Evolutionary conservation across 495 filamentous ascomycete species (phyloP), one percentile per base, ranked within the genome.

Genomic region (Penicillium diatomitis): DNA sequence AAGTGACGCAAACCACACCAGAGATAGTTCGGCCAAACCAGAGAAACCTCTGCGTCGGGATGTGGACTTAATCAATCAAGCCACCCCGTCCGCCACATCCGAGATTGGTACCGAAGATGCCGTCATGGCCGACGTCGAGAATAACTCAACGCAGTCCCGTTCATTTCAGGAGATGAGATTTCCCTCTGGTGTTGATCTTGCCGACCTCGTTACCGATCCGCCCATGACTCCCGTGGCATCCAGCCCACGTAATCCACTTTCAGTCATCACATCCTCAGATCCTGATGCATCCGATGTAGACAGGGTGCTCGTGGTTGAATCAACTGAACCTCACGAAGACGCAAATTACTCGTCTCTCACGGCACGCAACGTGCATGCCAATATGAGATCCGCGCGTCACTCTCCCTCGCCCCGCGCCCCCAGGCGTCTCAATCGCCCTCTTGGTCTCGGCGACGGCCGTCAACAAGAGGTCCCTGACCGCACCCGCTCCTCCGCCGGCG

Each of bases 301-400:
- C 4, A 50, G 58, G 54, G 55, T 63, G 50, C 50, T 61, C 20
- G 20, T 20, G 20, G 20, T 20, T 20, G 20, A 20, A 38, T 67
- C 4, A 67, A 70, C 41, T 42, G 67, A 70, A 40, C 53, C 50
- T 4, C 55, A 61, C 3, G 20, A 27, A n/a, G 56, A 50, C 2
- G n/a, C 51, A 7, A 33, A 12, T 8, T 12, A 11, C 31, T 34
- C 12, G 20, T 34, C 36, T 31, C 38, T 61, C 6, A 73, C 73
- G 0, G 69, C 73, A 34, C 54, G 64, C 49, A 76, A 75, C 40
- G 71, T 75, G 39, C 56, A 60, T 12, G 70, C 68, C 8, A 74
- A 72, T 38, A 54, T 49, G 40, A 53, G 20, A 28, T 38, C 32
- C 28, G 36, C 31, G 32, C 50, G 30, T 6, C 49, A 38, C 0